Evolutionary conservation across 345 rosid genomes (phyloP).

Genomic region (Bruguiera parviflora): DNA sequence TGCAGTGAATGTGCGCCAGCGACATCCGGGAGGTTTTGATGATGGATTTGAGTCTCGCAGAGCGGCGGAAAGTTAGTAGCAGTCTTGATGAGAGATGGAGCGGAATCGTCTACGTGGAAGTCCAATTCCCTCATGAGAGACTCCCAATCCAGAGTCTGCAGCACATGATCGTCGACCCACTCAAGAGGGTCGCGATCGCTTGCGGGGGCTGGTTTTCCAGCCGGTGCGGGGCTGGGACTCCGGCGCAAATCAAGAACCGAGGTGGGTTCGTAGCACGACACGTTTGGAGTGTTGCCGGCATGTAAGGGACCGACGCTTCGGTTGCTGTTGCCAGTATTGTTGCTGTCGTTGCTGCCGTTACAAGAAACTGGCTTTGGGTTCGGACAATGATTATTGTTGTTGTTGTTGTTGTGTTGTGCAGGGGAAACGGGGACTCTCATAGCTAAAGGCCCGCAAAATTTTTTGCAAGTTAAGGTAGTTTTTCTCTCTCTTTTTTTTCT

Average conservation of each 20-base stretch:
- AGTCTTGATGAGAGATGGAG: conserved; percentile 23
- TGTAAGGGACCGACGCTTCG: conserved; percentile 11
- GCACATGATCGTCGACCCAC: conserved; percentile 55
- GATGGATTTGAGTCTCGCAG: conserved; percentile 15
- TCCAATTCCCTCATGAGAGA: conserved; percentile 77
- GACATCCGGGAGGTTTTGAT: conserved; percentile 29
- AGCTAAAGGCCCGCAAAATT: conserved; percentile 8
- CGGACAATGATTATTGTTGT: conserved; percentile 10
- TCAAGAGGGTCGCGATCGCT: conserved; percentile 27
- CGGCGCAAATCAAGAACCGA: conserved; percentile 72
- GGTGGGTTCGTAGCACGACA: conserved; percentile 58
- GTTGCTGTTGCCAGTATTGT: conserved; percentile 18
- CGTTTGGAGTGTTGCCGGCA: conserved; percentile 8
- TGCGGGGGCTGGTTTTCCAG: conserved; percentile 29
- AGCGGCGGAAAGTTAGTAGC: conserved; percentile 8
- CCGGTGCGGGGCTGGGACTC: conserved; percentile 43
- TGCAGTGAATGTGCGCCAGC: conserved; percentile 8
- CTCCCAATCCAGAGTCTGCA: conserved; percentile 83
- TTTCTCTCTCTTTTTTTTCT: conserved; percentile 8
- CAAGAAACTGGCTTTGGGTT: conserved; percentile 24
- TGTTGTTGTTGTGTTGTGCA: conserved; percentile 32
- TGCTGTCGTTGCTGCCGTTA: conserved; percentile 21
- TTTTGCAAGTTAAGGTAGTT: not conserved
- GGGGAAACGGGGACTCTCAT: conserved; percentile 65
- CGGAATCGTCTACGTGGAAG: conserved; percentile 56